These are phyloP conservation scores for Eucalyptus regnans DNA, from an alignment of 345 rosid species.

Conservation along the genomic window DNA sequence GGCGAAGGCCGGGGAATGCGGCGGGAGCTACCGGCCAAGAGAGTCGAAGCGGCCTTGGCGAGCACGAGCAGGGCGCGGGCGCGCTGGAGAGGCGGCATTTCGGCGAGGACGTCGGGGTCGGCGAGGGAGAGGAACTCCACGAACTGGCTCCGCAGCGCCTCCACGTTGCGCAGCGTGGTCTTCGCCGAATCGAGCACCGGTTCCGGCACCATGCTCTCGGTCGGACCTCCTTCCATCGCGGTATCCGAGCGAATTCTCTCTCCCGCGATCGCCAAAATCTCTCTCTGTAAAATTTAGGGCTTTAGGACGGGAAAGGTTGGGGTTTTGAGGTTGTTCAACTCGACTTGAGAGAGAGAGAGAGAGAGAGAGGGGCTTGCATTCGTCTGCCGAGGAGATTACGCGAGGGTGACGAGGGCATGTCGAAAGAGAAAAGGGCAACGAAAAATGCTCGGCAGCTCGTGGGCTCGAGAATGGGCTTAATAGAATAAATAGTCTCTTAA, in stretches of 20 bases:
- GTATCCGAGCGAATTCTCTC: neutral
- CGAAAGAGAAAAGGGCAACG: neutral
- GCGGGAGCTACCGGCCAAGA: constrained; percentile 34
- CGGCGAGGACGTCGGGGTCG: constrained; percentile 52
- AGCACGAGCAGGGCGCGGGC: constrained; percentile 56
- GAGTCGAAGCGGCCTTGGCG: constrained; percentile 58
- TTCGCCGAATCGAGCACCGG: constrained; percentile 59
- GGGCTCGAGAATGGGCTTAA: neutral
- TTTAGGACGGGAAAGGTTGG: neutral
- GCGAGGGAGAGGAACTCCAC: constrained; percentile 39
- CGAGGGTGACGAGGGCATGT: neutral
- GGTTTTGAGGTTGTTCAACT: neutral
- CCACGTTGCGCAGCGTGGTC: constrained; percentile 23
- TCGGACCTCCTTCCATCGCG: constrained; percentile 24
- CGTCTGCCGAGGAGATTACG: neutral
- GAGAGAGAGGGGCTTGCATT: neutral
- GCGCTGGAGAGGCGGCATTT: constrained; percentile 57
- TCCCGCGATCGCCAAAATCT: neutral
- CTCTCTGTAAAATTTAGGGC: neutral
- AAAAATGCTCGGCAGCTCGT: neutral
- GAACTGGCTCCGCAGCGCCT: constrained; percentile 40
- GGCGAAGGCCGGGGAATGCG: neutral
- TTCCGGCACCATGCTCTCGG: constrained; percentile 39
- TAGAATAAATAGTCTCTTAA: fast-evolving
- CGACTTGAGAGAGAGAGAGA: neutral